Conservation (phyloP, 2,329 filamentous ascomycete species). For the Alternaria gansuensis region DNA sequence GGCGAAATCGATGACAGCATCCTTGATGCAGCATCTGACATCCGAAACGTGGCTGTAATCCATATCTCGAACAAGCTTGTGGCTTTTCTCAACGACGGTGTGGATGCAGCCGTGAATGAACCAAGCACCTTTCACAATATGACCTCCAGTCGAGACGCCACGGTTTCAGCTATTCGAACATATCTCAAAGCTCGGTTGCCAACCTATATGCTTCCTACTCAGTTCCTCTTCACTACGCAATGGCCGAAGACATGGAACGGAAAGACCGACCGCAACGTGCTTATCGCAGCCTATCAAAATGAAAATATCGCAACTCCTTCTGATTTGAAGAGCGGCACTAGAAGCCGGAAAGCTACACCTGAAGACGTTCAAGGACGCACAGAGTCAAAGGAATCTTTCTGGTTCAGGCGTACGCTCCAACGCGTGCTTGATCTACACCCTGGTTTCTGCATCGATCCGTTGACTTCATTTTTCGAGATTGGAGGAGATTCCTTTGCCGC, state of each 20-base stretch:
- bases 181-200: not conserved
- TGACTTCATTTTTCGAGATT: conserved; percentile 50
- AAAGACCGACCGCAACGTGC: not conserved
- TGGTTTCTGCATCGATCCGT: not conserved
- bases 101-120: not conserved
- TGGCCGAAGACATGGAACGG: not conserved
- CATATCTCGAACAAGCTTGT: not conserved
- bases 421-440: not conserved
- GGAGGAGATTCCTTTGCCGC: conserved; percentile 58
- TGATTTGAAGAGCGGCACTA: not conserved
- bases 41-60: not conserved
- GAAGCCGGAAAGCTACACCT: not conserved
- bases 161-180: not conserved
- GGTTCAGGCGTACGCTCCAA: not conserved
- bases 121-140: not conserved
- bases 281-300: not conserved
- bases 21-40: not conserved
- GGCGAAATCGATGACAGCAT: not conserved
- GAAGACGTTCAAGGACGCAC: not conserved
- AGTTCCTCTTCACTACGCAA: not conserved
- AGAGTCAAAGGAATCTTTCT: not conserved
- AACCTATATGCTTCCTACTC: not conserved
- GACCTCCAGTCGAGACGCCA: not conserved
- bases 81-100: not conserved
- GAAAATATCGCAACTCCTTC: not conserved